Base-by-base conservation (phyloP, 1,284 basidiomycete species). In the Singerocomus rubriflavus region DNA sequence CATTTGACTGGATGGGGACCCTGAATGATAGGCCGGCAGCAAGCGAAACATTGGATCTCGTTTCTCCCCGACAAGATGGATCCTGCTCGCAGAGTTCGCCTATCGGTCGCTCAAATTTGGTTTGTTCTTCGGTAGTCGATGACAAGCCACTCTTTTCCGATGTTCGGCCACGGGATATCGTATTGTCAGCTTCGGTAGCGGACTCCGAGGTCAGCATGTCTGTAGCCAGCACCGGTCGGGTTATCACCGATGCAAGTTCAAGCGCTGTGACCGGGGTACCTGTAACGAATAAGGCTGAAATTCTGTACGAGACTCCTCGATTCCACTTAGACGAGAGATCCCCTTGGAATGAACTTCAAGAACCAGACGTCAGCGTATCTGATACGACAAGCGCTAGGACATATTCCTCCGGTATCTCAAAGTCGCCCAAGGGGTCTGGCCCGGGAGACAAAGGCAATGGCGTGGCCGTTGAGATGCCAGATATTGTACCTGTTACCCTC, bases 231-330 rank as follows among this genome's bases (percentile, higher is more conserved):
- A 10, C n/a, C 3, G 40, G 25, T 27, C 7, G 8, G 14, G 32
- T 26, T 6, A 6, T 31, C 13, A 17, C 16, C 21, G 13, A 37
- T n/a, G 11, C 13, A 1, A 29, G 21, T 6, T 12, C 41, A 17
- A 31, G 8, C 13, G 26, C 4, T 6, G 34, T 17, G n/a, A 34
- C 5, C 11, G 32, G 41, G 5, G 10, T 17, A 21, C 16, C 26
- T 31, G 16, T 6, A 8, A 35, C 9, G 29, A 31, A 35, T 14
- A 37, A 3, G 5, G 5, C 9, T 6, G 44, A 38, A 7, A 31
- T 40, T 31, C n/a, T 41, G n/a, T 46, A 48, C 32, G 41, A 49
- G 42, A 53, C 32, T 8, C 35, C 32, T 42, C 53, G 39, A 25
- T 21, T 25, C 14, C n/a, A 1, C 16, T 11, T 13, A 5, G 32